These are phyloP conservation scores for Blastomyces silverae DNA, from an alignment of 2,329 filamentous ascomycete genomes.

Conservation along the genomic window DNA sequence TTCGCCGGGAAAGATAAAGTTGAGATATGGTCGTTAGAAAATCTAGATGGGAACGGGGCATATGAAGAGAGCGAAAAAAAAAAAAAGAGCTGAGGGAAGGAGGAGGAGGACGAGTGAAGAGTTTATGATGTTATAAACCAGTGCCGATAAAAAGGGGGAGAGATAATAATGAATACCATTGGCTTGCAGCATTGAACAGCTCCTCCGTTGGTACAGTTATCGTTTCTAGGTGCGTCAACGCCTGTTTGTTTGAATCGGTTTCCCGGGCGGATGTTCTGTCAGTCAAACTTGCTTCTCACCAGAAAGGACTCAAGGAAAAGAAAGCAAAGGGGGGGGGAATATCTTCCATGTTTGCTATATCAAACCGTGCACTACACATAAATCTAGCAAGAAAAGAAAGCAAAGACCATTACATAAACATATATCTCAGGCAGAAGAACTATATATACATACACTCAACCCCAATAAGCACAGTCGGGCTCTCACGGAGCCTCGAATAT, in stretches of 20 bases:
- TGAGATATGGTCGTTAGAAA: background rate
- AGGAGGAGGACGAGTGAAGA: background rate
- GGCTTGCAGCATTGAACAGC: constrained; percentile 19
- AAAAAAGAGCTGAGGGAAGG: background rate
- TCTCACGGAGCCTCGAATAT: constrained; percentile 7
- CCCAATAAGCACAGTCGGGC: background rate
- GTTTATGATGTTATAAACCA: background rate
- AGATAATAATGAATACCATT: constrained; percentile 1
- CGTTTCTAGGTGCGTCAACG: constrained; percentile 15
- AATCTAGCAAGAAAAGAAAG: background rate
- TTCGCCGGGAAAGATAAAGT: background rate
- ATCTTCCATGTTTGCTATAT: background rate
- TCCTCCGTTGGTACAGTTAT: constrained; percentile 14
- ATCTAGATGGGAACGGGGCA: background rate
- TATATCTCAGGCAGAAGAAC: background rate
- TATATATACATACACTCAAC: background rate
- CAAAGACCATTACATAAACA: background rate
- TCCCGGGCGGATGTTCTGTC: constrained; percentile 6
- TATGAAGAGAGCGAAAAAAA: background rate
- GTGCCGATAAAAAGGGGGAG: background rate
- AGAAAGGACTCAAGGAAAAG: background rate
- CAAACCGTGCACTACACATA: no score
- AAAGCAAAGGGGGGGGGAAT: background rate
- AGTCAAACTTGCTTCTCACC: background rate
- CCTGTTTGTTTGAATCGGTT: constrained; percentile 10